Evolutionary conservation across 2,329 filamentous ascomycete species (phyloP), one percentile per base, ranked within the genome.

Genomic region (Colletotrichum melonis): DNA sequence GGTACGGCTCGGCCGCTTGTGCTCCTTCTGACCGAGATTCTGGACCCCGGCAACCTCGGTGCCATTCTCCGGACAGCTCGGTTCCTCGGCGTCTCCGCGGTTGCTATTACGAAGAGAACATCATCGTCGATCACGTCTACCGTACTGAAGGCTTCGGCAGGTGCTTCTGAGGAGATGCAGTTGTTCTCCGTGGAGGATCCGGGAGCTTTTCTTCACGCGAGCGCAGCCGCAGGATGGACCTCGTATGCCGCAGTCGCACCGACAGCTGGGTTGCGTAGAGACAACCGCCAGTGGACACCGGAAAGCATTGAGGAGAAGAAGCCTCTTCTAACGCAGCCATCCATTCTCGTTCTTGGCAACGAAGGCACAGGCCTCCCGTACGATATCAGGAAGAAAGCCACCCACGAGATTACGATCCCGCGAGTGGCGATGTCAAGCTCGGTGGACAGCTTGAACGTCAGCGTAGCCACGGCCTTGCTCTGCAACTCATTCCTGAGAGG

Each of bases 401-500:
- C 97, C 76, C 86, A 86, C 35, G 87, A 92, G 76, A 78, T 92
- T 5, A 90, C 92, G 7, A 94, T 99, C 67, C 88, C 88, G 76
- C 89, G 81, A 81, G 88, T 81, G 76, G 88, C 82, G 55, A 84
- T 79, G 75, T 86, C 78, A 80, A 88, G 78, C 80, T 91, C 76
- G 80, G 91, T 99, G 3, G 96, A 98, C 82, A 98, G 95, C 81
- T 84, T 99, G 81, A 98, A 99, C 80, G 97, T 98, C 52, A 95
- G 94, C 79, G 95, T 97, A 24, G 96, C 97, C 1, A 91, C 94
- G 7, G 95, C 91, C 1, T 84, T 98, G 62, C 84, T 98, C 63
- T 92, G 92, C 74, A 89, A 92, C 75, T 86, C 92, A 0, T 94
- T 97, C 78, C 80, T 94, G 78, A 88, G 84, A 78, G 81, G 81